Evolutionary conservation across 108 stramenopile species (phyloP).

Genomic region (Discostella pseudostelligera): DNA sequence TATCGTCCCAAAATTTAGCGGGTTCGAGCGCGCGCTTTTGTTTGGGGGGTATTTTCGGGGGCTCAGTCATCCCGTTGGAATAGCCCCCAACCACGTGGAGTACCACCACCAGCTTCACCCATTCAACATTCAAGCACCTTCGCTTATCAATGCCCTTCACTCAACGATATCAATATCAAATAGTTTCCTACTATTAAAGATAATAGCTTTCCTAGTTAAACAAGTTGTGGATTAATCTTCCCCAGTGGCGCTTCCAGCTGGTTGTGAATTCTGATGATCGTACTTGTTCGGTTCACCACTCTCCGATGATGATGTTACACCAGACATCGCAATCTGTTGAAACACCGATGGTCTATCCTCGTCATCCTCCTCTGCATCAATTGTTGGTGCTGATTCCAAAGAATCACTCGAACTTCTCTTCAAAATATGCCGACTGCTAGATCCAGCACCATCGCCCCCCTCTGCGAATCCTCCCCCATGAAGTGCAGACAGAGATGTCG

Average conservation of each 20-base stretch:
- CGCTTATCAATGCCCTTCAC: no score
- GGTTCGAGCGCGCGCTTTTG: no score
- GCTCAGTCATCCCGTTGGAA: no score
- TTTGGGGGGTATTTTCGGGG: no score
- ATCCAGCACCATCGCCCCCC: not conserved
- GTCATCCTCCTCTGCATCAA: not conserved
- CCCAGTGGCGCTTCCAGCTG: conserved; percentile 3
- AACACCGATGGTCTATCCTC: not conserved
- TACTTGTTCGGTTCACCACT: not conserved
- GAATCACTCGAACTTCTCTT: no score
- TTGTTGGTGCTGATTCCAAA: not conserved
- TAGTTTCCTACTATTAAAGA: no score
- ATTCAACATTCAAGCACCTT: no score
- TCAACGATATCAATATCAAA: no score
- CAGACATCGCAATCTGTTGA: not conserved
- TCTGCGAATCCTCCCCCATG: not conserved
- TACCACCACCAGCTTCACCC: no score
- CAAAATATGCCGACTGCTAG: not conserved
- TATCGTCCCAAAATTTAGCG: no score
- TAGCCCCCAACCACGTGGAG: no score
- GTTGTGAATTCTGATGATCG: not conserved
- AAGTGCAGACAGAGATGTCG: not conserved
- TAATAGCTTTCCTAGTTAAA: not conserved
- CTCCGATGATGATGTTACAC: not conserved
- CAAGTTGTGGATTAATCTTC: conserved; percentile 2